Conservation (phyloP, 1,284 basidiomycete genomes). For the Ceratobasidium sp. region DNA sequence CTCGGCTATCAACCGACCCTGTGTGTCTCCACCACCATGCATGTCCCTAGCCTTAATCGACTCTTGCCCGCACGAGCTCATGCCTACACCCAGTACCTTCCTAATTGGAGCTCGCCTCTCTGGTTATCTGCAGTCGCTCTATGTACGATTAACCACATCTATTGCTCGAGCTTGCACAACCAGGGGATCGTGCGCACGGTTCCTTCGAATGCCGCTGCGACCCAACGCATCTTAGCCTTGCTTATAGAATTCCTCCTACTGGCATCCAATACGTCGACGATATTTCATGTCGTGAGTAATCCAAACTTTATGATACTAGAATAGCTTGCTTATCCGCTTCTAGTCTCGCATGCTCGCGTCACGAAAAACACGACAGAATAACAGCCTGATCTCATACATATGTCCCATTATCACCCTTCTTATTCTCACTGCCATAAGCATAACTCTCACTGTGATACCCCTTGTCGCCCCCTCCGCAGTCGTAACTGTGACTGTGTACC, state of each 20-base stretch:
- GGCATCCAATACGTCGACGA: slow-evolving; percentile 18
- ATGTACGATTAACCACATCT: slow-evolving; percentile 15
- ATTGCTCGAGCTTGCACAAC: slow-evolving; percentile 11
- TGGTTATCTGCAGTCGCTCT: slow-evolving; percentile 20
- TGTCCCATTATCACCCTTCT: slow-evolving; percentile 16
- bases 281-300: slow-evolving; percentile 27
- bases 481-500: neutral
- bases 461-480: slow-evolving; percentile 8
- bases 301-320: neutral
- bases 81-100: slow-evolving; percentile 5
- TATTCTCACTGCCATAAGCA: slow-evolving; percentile 16
- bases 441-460: slow-evolving; percentile 4
- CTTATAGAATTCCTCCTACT: slow-evolving; percentile 24
- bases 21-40: neutral
- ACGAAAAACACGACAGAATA: neutral
- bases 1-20: neutral
- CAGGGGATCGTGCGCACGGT: neutral
- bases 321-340: neutral
- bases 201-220: slow-evolving; percentile 13
- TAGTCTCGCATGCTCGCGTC: slow-evolving; percentile 9
- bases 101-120: slow-evolving; percentile 18
- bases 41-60: neutral
- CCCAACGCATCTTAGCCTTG: slow-evolving; percentile 20
- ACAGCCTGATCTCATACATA: slow-evolving; percentile 11
- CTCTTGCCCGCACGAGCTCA: neutral